Percentiles rank a stretch among this genome's conserved stretches.
Evolutionary conservation across 2,329 filamentous ascomycete genomes (phyloP).

Genomic region (Xylariales sp.): DNA sequence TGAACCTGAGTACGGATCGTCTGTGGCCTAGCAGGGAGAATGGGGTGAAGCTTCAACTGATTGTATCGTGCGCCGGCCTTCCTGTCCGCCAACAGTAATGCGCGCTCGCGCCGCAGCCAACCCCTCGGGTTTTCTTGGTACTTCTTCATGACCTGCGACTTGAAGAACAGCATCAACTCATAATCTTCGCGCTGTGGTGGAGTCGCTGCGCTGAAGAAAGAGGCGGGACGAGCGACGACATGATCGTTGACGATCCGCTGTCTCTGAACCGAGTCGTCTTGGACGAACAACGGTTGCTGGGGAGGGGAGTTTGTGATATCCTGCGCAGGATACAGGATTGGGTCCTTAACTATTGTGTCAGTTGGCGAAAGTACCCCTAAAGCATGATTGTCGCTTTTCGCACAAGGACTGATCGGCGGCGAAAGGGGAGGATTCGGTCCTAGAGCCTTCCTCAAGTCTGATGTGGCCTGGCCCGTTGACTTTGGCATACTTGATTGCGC

Average conservation of each 20-base stretch:
- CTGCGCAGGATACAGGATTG: conserved; percentile 52
- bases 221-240: conserved; percentile 37
- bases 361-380: conserved; percentile 23
- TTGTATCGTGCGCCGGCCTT: conserved; percentile 36
- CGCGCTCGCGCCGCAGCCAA: conserved; percentile 49
- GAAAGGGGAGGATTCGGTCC: conserved; percentile 44
- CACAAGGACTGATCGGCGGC: conserved; percentile 53
- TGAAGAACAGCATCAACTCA: conserved; percentile 47
- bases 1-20: conserved; percentile 25
- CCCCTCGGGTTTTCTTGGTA: conserved; percentile 37
- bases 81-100: conserved; percentile 42
- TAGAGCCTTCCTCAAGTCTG: conserved; percentile 26
- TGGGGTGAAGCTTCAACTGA: conserved; percentile 30
- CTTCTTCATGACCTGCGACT: conserved; percentile 45
- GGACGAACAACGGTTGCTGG: conserved; percentile 46
- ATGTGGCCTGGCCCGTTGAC: conserved; percentile 20
- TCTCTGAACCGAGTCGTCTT: conserved; percentile 34
- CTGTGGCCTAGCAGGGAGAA: conserved; percentile 39
- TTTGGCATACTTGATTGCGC: conserved; percentile 23
- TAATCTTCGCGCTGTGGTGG: conserved; percentile 52
- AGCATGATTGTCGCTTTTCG: conserved; percentile 30
- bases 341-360: conserved; percentile 40
- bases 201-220: conserved; percentile 36
- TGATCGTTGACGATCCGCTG: conserved; percentile 47
- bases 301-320: conserved; percentile 37